These are phyloP conservation scores for Hericium rajendrae DNA, from an alignment of 768 basidiomycete genomes.

Conservation along the genomic window DNA sequence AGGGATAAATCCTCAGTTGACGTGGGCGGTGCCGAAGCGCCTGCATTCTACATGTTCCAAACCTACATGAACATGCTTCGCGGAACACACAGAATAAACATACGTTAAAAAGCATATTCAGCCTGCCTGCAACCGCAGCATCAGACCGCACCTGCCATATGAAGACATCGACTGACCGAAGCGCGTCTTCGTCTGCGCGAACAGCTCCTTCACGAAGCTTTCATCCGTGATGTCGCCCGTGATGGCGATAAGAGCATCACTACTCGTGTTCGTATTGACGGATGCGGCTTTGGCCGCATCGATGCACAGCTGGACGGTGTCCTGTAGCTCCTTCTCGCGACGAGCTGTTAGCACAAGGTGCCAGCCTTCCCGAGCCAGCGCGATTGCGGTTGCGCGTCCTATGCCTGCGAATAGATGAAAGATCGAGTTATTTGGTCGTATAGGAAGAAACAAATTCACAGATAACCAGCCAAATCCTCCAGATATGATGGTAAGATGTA, in stretches of 20 bases:
- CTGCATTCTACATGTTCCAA: not conserved
- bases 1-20: not conserved
- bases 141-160: not conserved
- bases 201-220: not conserved
- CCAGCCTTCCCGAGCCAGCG: not conserved
- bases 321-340: not conserved
- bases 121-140: not conserved
- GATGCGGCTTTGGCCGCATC: not conserved
- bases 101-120: not conserved
- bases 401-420: not conserved
- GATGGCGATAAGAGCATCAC: not conserved
- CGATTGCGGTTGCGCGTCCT: not conserved
- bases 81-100: not conserved
- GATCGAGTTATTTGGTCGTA: not conserved
- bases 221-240: not conserved
- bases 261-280: too few relatives aligned
- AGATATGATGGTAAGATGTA: not conserved
- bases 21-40: not conserved
- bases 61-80: not conserved
- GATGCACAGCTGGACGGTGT: not conserved
- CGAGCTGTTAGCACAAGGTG: not conserved
- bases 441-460: not conserved
- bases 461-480: not conserved
- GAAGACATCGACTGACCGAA: constrained; percentile 6
- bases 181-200: not conserved